Conservation (phyloP, 768 basidiomycete genomes). For the Hygrocybe coccinea region DNA sequence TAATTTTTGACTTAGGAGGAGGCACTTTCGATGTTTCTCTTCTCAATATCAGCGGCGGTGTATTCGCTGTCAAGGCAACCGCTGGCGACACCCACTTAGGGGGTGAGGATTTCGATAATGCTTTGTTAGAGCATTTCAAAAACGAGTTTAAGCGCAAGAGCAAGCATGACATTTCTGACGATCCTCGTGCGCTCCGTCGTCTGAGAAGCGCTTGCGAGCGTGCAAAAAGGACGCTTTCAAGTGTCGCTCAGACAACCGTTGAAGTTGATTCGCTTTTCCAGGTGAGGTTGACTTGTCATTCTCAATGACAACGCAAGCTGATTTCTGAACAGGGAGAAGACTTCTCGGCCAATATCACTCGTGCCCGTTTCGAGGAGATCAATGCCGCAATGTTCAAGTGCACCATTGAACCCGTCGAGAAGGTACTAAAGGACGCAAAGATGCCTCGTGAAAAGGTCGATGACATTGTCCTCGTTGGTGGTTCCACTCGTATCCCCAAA, state of each 20-base stretch:
- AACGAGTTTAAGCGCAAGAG: constrained; percentile 98
- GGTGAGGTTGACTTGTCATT: constrained; percentile 38
- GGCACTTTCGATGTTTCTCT: constrained; percentile 98
- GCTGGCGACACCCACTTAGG: constrained; percentile 98
- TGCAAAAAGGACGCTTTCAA: constrained; percentile 98
- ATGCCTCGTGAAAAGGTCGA: constrained; percentile 96
- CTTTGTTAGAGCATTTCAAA: constrained; percentile 97
- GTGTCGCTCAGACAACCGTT: constrained; percentile 96
- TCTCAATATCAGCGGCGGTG: constrained; percentile 93
- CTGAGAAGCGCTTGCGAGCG: constrained; percentile 97
- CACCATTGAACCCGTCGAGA: constrained; percentile 96
- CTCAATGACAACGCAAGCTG: neutral
- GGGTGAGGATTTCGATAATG: constrained; percentile 99
- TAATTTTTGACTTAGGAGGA: constrained; percentile 98
- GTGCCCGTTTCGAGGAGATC: constrained; percentile 99
- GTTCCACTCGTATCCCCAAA: constrained; percentile 97
- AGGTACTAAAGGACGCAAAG: constrained; percentile 98
- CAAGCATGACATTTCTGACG: constrained; percentile 94
- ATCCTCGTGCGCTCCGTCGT: constrained; percentile 94
- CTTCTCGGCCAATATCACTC: constrained; percentile 97
- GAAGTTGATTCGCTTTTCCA: constrained; percentile 99
- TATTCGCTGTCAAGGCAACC: constrained; percentile 97
- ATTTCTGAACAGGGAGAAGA: constrained; percentile 69
- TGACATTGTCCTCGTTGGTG: constrained; percentile 98
- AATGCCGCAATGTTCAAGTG: constrained; percentile 94